phyloP scores from a whole-genome alignment of 495 filamentous ascomycete species.

The Xylaria longipes region DNA sequence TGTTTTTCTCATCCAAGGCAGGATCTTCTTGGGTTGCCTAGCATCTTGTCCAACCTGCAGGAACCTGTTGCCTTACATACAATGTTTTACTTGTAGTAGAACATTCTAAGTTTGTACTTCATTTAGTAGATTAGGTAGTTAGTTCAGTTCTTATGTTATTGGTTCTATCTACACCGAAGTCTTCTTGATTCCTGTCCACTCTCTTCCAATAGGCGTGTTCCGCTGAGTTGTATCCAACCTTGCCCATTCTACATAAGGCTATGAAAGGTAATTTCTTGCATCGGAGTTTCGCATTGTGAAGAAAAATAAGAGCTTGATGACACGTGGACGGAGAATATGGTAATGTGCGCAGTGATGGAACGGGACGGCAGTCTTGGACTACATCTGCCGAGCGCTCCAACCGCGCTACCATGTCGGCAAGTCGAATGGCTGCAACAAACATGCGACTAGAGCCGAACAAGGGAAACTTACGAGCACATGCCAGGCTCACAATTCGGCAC shows the following conservation, averaged over 20 bases:
- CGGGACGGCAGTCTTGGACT: conserved; percentile 5
- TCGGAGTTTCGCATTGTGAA: background rate
- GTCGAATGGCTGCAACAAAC: conserved; percentile 17
- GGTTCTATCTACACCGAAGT: too few species aligned
- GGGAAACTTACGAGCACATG: conserved; percentile 16
- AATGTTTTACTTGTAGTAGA: too few species aligned
- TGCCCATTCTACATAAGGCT: background rate
- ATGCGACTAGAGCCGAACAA: conserved; percentile 18
- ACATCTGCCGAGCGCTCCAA: conserved; percentile 26
- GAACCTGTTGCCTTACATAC: too few species aligned
- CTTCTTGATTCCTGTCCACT: background rate
- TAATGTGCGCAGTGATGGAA: background rate
- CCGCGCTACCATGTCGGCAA: conserved; percentile 20
- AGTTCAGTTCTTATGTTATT: too few species aligned
- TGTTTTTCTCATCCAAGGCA: background rate
- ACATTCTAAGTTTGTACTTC: too few species aligned
- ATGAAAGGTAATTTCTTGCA: background rate
- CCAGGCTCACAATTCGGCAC: conserved; percentile 13
- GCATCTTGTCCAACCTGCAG: background rate
- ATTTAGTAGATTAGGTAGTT: too few species aligned
- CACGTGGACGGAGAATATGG: conserved; percentile 7
- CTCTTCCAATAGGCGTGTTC: background rate
- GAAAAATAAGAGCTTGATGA: background rate
- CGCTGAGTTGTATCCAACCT: background rate
- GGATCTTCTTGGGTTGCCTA: background rate